phyloP scores from a whole-genome alignment of 129 eudicot species.

The Gnaphalium uliginosum region DNA sequence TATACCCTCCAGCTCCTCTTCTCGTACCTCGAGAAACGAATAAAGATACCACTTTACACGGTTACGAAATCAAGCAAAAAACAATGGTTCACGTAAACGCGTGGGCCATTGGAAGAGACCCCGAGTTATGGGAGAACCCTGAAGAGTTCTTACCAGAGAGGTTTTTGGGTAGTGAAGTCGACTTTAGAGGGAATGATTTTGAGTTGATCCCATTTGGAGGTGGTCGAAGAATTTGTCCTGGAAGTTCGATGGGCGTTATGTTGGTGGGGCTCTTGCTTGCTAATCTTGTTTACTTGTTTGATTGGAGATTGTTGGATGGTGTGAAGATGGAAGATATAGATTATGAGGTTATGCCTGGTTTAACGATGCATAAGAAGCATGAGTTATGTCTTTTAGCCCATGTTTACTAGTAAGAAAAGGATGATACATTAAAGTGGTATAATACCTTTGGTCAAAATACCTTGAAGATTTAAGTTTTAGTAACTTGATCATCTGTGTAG shows the following conservation, averaged over 20 bases:
- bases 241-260: constrained; percentile 29
- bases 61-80: constrained; percentile 29
- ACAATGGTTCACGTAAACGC: constrained; percentile 35
- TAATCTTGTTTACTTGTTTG: constrained; percentile 36
- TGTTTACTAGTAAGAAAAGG: not conserved
- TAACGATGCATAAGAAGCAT: constrained; percentile 47
- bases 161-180: constrained; percentile 29
- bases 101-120: constrained; percentile 43
- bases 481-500: not conserved
- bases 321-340: constrained; percentile 40
- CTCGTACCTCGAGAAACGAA: constrained; percentile 30
- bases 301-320: constrained; percentile 44
- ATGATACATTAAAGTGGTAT: not conserved
- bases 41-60: constrained; percentile 18
- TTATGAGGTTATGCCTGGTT: constrained; percentile 29
- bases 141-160: constrained; percentile 44
- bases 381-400: constrained; percentile 33
- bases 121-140: constrained; percentile 35
- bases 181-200: constrained; percentile 40
- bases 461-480: not conserved
- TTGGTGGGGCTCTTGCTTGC: constrained; percentile 35
- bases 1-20: constrained; percentile 38
- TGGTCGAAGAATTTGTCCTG: constrained; percentile 43
- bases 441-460: not conserved
- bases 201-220: constrained; percentile 38